phyloP scores from a whole-genome alignment of 2,329 filamentous ascomycete species.

The Thelonectria blattea region DNA sequence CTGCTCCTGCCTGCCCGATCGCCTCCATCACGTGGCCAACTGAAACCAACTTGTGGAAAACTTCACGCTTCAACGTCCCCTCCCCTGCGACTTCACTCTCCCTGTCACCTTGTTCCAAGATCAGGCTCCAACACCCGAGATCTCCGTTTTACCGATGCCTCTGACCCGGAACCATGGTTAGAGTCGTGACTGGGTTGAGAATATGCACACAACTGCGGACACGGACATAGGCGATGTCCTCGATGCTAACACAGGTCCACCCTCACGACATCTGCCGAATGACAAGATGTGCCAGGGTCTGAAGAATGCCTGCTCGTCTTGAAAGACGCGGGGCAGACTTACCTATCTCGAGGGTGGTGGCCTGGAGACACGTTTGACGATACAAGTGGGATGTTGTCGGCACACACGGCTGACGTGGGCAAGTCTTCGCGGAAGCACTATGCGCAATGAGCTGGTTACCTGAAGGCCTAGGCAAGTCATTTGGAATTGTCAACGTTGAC shows the following conservation, averaged over 20 bases:
- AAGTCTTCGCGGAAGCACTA: not conserved
- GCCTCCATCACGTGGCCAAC: not conserved
- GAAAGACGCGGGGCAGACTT: not conserved
- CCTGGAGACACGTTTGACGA: conserved; percentile 7
- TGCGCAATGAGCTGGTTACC: not conserved
- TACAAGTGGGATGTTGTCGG: conserved; percentile 15
- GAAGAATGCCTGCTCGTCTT: not conserved
- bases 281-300: conserved; percentile 2
- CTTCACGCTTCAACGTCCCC: not conserved
- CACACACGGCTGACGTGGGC: conserved; percentile 21
- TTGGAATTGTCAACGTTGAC: not conserved
- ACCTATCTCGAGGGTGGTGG: not conserved
- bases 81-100: not conserved
- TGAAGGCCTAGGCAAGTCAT: not conserved
- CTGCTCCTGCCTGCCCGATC: not conserved
- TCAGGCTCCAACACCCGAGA: not conserved
- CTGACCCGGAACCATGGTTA: not conserved
- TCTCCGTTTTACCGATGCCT: not conserved
- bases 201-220: not conserved
- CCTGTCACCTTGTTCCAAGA: not conserved
- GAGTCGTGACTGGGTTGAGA: not conserved
- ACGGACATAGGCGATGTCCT: not conserved
- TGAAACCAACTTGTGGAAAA: not conserved
- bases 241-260: not conserved
- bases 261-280: not conserved